Evolutionary conservation across 352 stramenopile genomes (phyloP).

Genomic region (Halophytophthora polymorphica): DNA sequence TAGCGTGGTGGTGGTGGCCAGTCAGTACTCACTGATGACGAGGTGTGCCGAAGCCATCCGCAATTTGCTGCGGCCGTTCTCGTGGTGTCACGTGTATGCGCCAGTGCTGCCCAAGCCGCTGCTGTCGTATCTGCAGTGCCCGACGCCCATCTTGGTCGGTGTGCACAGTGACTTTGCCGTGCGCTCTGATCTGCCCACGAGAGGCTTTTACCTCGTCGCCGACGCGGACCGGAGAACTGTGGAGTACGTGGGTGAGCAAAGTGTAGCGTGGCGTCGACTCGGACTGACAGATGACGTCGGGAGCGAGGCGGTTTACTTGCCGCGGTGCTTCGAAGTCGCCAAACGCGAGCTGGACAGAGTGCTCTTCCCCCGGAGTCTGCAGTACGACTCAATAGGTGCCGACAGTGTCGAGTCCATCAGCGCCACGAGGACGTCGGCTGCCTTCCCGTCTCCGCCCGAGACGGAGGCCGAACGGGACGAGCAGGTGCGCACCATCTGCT

Average conservation of each 20-base stretch:
- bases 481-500: constrained; percentile 57
- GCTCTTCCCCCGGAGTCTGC: constrained; percentile 32
- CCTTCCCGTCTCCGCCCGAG: constrained; percentile 12
- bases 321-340: constrained; percentile 46
- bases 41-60: constrained; percentile 82
- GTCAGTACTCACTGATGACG: constrained; percentile 78
- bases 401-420: constrained; percentile 12
- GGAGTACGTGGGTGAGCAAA: constrained; percentile 63
- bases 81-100: constrained; percentile 90
- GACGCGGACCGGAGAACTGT: constrained; percentile 70
- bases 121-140: constrained; percentile 87
- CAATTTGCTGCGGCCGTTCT: constrained; percentile 81
- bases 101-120: constrained; percentile 81
- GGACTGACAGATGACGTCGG: constrained; percentile 43
- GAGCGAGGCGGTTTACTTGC: constrained; percentile 44
- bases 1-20: constrained; percentile 83
- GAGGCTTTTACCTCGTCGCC: constrained; percentile 69
- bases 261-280: constrained; percentile 51
- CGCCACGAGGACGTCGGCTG: constrained; percentile 9
- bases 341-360: constrained; percentile 57
- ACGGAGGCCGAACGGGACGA: constrained; percentile 33
- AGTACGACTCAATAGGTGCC: constrained; percentile 42
- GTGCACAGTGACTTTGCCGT: constrained; percentile 71
- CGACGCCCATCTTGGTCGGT: constrained; percentile 87
- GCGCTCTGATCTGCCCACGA: constrained; percentile 54